Conservation (phyloP, 1,139 yeast species). For the Kazachstania sp. region DNA sequence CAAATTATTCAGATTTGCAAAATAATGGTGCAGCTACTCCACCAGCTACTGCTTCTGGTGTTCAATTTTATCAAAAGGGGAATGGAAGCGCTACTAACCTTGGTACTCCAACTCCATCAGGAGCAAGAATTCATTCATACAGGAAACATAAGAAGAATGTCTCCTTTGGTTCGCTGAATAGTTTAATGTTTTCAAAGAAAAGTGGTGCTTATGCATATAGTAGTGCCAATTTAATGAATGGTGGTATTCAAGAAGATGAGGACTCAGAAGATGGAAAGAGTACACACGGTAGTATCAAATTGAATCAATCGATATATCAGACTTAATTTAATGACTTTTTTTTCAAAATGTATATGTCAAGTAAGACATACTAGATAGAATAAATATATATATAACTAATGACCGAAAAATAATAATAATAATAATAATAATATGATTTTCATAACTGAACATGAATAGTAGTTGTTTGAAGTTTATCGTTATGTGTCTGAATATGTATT, state of each 20-base stretch:
- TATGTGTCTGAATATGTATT: too few species aligned
- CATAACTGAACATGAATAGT: too few species aligned
- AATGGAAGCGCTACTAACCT: slow-evolving; percentile 25
- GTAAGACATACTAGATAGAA: neutral
- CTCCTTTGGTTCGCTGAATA: slow-evolving; percentile 32
- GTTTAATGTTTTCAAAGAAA: slow-evolving; percentile 29
- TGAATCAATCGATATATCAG: slow-evolving; percentile 26
- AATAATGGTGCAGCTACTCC: neutral
- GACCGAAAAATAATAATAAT: neutral
- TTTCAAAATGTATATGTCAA: neutral
- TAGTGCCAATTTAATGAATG: slow-evolving; percentile 17
- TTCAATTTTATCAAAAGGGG: slow-evolving; percentile 11
- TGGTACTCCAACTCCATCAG: slow-evolving; percentile 14
- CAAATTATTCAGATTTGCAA: neutral
- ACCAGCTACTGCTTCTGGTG: neutral
- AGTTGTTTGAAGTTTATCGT: too few species aligned
- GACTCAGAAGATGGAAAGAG: slow-evolving; percentile 16
- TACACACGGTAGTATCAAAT: slow-evolving; percentile 17
- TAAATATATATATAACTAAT: neutral
- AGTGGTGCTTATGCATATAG: slow-evolving; percentile 11
- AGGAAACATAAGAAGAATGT: slow-evolving; percentile 31
- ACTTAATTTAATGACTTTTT: neutral
- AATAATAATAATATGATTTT: too few species aligned
- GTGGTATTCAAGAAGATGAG: slow-evolving; percentile 25
- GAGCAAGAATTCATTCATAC: slow-evolving; percentile 22